A percentile compares a stretch with the other conserved stretches of the same genome.
These are phyloP conservation scores for Tylopilus intermedius DNA, from an alignment of 768 basidiomycete species.

Conservation along the genomic window DNA sequence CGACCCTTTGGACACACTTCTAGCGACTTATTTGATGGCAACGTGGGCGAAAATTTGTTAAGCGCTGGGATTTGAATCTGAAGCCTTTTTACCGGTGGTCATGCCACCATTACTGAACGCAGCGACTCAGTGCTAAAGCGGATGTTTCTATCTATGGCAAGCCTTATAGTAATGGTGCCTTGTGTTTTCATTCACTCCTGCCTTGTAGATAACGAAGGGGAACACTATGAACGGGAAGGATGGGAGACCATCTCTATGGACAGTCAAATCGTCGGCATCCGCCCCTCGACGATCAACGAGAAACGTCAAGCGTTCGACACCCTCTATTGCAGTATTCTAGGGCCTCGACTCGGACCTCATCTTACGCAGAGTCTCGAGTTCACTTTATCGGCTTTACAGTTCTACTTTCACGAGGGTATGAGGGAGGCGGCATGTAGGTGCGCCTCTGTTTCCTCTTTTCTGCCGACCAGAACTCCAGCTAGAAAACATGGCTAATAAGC, in stretches of 20 bases:
- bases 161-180: not conserved
- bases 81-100: conserved; percentile 78
- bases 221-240: conserved; percentile 57
- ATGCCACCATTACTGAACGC: conserved; percentile 74
- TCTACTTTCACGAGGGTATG: conserved; percentile 84
- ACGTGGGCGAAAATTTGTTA: conserved; percentile 91
- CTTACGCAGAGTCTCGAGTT: conserved; percentile 67
- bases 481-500: conserved; percentile 60
- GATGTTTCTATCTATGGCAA: conserved; percentile 71
- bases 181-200: not conserved
- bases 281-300: conserved; percentile 77
- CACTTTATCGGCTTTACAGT: conserved; percentile 62
- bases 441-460: conserved; percentile 13
- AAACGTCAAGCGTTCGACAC: conserved; percentile 87
- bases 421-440: conserved; percentile 73
- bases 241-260: conserved; percentile 79
- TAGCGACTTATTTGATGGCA: conserved; percentile 71
- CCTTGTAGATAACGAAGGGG: conserved; percentile 50
- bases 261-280: conserved; percentile 70
- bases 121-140: conserved; percentile 64
- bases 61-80: conserved; percentile 78
- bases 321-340: conserved; percentile 70
- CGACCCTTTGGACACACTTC: conserved; percentile 68
- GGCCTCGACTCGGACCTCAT: conserved; percentile 65
- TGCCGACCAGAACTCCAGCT: conserved; percentile 50